A percentile compares a stretch with the other conserved stretches of the same genome.
Conservation (phyloP, 2,329 filamentous ascomycete species). For the Botrytis squamosa region DNA sequence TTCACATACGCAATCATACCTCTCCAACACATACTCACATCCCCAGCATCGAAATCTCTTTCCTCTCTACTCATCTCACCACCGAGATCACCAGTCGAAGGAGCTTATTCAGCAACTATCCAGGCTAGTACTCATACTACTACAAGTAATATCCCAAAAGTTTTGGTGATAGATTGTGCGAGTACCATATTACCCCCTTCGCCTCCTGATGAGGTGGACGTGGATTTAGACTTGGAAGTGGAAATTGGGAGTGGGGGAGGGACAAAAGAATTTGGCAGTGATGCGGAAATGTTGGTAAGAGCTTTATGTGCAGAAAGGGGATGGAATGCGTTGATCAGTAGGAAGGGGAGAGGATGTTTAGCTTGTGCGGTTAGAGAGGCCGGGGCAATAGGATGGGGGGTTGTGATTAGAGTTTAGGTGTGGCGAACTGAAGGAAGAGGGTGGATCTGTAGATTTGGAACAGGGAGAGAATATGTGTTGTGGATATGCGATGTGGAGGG, state of each 20-base stretch:
- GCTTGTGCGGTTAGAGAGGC: constrained; percentile 75
- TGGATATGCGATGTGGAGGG: not conserved
- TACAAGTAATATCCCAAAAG: constrained; percentile 41
- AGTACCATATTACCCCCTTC: constrained; percentile 32
- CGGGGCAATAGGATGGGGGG: constrained; percentile 61
- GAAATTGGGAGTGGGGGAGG: not conserved
- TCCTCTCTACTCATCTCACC: constrained; percentile 35
- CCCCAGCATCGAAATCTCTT: constrained; percentile 23
- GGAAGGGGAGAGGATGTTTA: constrained; percentile 66
- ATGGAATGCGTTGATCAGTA: constrained; percentile 70
- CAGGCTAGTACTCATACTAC: constrained; percentile 40
- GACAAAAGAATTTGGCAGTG: constrained; percentile 47
- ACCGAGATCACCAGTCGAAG: constrained; percentile 32
- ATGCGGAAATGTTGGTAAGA: constrained; percentile 68
- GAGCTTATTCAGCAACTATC: constrained; percentile 18
- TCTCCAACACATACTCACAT: constrained; percentile 53
- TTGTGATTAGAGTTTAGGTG: constrained; percentile 30
- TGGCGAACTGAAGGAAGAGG: not conserved
- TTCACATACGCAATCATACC: constrained; percentile 61
- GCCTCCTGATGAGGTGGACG: constrained; percentile 1
- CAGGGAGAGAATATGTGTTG: not conserved
- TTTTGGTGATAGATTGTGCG: constrained; percentile 63
- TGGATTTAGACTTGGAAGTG: no score
- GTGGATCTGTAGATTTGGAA: not conserved
- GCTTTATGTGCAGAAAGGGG: constrained; percentile 73